Conservation (phyloP, 257 asterid species). For the Solanum tacnaense region DNA sequence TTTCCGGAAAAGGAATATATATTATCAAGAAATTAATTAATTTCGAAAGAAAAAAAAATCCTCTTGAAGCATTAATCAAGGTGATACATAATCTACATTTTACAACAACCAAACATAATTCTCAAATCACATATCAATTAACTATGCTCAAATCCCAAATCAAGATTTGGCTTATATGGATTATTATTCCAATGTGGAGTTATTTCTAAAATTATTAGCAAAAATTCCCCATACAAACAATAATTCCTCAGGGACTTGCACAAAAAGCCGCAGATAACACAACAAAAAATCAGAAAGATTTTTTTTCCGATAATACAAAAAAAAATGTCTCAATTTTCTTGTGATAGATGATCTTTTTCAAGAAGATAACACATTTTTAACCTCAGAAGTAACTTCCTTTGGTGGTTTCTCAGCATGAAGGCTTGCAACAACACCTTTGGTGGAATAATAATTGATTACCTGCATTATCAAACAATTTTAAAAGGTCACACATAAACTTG, state of each 20-base stretch:
- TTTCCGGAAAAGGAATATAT: background rate
- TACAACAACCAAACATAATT: background rate
- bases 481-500: background rate
- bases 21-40: background rate
- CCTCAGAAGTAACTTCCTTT: slow-evolving; percentile 52
- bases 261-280: background rate
- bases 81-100: background rate
- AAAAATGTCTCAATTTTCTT: background rate
- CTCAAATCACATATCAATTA: background rate
- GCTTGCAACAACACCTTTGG: slow-evolving; percentile 47
- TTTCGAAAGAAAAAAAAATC: background rate
- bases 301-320: background rate
- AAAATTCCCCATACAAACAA: background rate
- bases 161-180: background rate
- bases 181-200: background rate
- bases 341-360: background rate
- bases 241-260: background rate
- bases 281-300: background rate
- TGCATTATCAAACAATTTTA: slow-evolving; percentile 8
- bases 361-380: slow-evolving; percentile 53
- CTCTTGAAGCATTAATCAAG: background rate
- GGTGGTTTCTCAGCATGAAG: slow-evolving; percentile 73
- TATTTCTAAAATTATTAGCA: background rate
- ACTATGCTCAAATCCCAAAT: background rate
- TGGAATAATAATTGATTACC: slow-evolving; percentile 55